Conservation (phyloP, 495 filamentous ascomycete genomes). For the Talaromyces borbonicus region DNA sequence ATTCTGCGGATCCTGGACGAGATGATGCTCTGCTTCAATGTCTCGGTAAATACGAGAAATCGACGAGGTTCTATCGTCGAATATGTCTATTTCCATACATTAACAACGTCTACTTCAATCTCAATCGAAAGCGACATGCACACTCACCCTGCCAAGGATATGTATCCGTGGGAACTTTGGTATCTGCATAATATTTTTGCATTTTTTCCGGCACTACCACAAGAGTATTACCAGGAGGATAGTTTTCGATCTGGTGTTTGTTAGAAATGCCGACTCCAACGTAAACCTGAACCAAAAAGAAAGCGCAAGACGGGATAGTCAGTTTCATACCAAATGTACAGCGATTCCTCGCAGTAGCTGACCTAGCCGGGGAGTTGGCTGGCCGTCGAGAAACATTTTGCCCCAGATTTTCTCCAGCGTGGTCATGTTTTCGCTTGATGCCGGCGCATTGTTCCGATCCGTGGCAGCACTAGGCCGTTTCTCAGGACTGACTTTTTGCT, state of each 20-base stretch:
- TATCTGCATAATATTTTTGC: conserved; percentile 63
- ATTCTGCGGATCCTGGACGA: conserved; percentile 54
- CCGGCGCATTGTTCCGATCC: conserved; percentile 31
- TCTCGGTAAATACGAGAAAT: conserved; percentile 68
- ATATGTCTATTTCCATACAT: conserved; percentile 33
- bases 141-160: conserved; percentile 57
- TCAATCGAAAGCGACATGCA: neutral
- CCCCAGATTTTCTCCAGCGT: conserved; percentile 68
- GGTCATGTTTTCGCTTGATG: conserved; percentile 43
- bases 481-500: conserved; percentile 15
- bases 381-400: conserved; percentile 60
- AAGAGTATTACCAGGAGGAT: conserved; percentile 59
- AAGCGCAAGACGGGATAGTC: too few relatives aligned
- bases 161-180: conserved; percentile 49
- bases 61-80: conserved; percentile 42
- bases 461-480: conserved; percentile 13
- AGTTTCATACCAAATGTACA: conserved; percentile 60
- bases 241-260: conserved; percentile 67
- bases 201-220: conserved; percentile 80
- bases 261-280: too few relatives aligned
- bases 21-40: conserved; percentile 69
- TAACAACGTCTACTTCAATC: conserved; percentile 6
- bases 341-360: conserved; percentile 71
- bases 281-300: too few relatives aligned
- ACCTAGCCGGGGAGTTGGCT: conserved; percentile 56